These are phyloP conservation scores for Albatrellus ellisii DNA, from an alignment of 768 basidiomycete species.

Conservation along the genomic window DNA sequence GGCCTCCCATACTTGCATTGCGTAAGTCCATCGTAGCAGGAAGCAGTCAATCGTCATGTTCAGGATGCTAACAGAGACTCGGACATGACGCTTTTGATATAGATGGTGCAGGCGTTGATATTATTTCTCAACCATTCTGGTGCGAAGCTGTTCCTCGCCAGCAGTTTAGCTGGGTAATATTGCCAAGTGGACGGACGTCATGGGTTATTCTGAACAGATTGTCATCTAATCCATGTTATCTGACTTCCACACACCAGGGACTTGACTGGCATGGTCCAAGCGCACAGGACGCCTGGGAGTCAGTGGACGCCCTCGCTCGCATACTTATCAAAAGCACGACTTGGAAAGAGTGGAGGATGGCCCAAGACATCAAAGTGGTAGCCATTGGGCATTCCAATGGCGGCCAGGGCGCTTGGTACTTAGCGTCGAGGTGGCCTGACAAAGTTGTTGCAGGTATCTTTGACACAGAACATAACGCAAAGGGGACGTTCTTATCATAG, in stretches of 20 bases:
- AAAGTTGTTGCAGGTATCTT: constrained; percentile 45
- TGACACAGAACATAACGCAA: constrained; percentile 6
- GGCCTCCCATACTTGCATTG: constrained; percentile 46
- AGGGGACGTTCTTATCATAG: neutral
- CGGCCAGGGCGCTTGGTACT: constrained; percentile 81
- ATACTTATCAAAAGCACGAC: constrained; percentile 27
- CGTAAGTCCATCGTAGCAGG: constrained; percentile 28
- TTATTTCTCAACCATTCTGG: constrained; percentile 45
- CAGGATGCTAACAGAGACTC: neutral
- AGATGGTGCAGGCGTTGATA: constrained; percentile 86
- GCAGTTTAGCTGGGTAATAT: constrained; percentile 54
- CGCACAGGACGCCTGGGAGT: constrained; percentile 50
- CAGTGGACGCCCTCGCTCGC: constrained; percentile 39
- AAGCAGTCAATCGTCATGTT: neutral
- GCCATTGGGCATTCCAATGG: constrained; percentile 91
- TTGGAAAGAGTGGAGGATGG: constrained; percentile 31
- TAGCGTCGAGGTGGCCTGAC: constrained; percentile 69
- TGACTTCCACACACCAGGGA: constrained; percentile 32
- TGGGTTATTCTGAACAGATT: constrained; percentile 42
- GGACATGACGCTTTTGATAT: neutral
- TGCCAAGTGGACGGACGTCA: constrained; percentile 73
- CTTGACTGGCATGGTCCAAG: constrained; percentile 91
- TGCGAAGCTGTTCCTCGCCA: constrained; percentile 45
- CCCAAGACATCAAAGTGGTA: constrained; percentile 31
- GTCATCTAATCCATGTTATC: neutral